Evolutionary conservation across 208 protist genomes (phyloP).

Genomic region (Leishmania braziliensis): DNA sequence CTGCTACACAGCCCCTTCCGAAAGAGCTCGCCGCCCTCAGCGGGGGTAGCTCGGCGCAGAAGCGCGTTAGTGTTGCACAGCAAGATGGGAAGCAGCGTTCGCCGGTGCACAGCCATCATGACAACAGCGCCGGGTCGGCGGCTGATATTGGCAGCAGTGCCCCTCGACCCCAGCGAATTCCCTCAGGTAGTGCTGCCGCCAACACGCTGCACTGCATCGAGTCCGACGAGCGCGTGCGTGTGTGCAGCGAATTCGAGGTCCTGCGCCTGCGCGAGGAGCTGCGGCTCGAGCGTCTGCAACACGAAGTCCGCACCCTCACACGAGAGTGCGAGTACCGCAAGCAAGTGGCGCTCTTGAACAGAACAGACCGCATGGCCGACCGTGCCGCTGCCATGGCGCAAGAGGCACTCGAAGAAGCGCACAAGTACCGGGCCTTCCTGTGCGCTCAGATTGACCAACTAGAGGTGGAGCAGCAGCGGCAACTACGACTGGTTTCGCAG

Average conservation of each 20-base stretch:
- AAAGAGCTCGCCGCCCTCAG: slow-evolving; percentile 22
- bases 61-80: slow-evolving; percentile 32
- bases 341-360: slow-evolving; percentile 29
- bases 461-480: slow-evolving; percentile 34
- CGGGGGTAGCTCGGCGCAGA: slow-evolving; percentile 5
- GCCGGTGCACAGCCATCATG: slow-evolving; percentile 18
- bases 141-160: not conserved
- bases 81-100: slow-evolving; percentile 25
- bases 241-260: slow-evolving; percentile 34
- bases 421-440: slow-evolving; percentile 38
- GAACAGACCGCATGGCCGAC: slow-evolving; percentile 29
- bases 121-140: not conserved
- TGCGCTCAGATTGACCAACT: slow-evolving; percentile 29
- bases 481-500: slow-evolving; percentile 29
- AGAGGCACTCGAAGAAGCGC: slow-evolving; percentile 41
- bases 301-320: slow-evolving; percentile 50
- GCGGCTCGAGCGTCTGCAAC: slow-evolving; percentile 46
- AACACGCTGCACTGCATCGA: slow-evolving; percentile 11
- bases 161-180: not conserved
- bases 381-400: slow-evolving; percentile 30
- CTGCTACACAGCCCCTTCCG: not conserved
- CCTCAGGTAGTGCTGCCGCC: too few relatives aligned
- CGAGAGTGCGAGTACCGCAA: slow-evolving; percentile 50
- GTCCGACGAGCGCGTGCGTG: slow-evolving; percentile 25
- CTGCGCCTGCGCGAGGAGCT: slow-evolving; percentile 39